A percentile compares a stretch with the other conserved stretches of the same genome.
Evolutionary conservation across 129 eudicot species (phyloP).

Genomic region (Pseudognaphalium luteoalbum): DNA sequence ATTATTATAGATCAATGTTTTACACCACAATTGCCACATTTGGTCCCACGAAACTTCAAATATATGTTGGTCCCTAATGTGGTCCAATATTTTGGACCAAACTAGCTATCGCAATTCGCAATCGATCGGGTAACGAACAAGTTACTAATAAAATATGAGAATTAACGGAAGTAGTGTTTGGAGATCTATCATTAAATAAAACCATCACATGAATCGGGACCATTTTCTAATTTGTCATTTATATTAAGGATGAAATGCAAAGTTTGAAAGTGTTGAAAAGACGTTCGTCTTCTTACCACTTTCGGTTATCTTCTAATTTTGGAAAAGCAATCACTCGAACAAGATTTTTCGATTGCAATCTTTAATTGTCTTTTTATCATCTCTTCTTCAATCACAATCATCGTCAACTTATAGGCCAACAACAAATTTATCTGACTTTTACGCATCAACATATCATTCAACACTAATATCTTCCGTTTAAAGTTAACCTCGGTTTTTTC

Average conservation of each 20-base stretch:
- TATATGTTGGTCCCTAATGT: not conserved
- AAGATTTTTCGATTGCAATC: not conserved
- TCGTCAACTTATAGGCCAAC: not conserved
- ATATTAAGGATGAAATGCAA: not conserved
- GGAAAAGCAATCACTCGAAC: slow-evolving; percentile 1
- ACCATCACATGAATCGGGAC: not conserved
- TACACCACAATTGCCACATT: not conserved
- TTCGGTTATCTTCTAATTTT: slow-evolving; percentile 7
- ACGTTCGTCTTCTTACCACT: not conserved
- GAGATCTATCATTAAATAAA: not conserved
- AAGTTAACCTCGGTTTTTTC: not conserved
- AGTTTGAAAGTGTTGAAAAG: not conserved
- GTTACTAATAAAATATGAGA: not conserved
- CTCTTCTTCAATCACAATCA: not conserved
- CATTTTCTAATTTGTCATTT: not conserved
- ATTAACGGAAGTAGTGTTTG: not conserved
- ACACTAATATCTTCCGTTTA: not conserved
- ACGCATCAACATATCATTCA: not conserved
- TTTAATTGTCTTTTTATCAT: not conserved
- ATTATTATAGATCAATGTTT: slow-evolving; percentile 9
- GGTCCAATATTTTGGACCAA: slow-evolving; percentile 13
- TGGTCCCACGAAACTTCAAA: slow-evolving; percentile 4
- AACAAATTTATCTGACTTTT: not conserved
- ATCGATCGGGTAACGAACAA: not conserved
- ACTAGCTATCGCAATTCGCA: not conserved